These are phyloP conservation scores for Diversispora epigaea DNA, from an alignment of 192 early-diverging fungal species.

Conservation along the genomic window DNA sequence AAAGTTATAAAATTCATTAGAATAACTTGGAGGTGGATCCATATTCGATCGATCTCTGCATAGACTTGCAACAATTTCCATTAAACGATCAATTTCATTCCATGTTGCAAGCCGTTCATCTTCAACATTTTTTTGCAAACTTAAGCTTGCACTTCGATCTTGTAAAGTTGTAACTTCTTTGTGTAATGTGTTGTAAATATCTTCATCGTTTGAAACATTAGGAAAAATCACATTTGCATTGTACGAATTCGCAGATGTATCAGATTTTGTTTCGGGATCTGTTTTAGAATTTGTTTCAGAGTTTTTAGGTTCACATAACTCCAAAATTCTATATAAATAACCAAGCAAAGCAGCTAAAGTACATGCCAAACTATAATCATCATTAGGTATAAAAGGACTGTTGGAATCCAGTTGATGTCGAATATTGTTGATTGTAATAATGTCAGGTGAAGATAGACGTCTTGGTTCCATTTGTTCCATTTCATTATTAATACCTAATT, in stretches of 20 bases:
- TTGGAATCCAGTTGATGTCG: constrained; percentile 29
- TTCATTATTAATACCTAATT: constrained; percentile 21
- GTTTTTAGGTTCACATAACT: constrained; percentile 26
- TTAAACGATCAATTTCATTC: constrained; percentile 45
- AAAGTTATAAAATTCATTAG: neutral
- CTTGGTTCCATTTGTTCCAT: constrained; percentile 11
- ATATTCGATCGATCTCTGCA: constrained; percentile 19
- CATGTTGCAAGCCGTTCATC: constrained; percentile 36
- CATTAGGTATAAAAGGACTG: constrained; percentile 36
- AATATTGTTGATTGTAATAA: constrained; percentile 15
- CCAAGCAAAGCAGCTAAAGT: constrained; percentile 53
- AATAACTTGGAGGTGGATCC: constrained; percentile 35
- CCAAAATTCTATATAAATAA: constrained; percentile 50
- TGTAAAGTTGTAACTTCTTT: constrained; percentile 37
- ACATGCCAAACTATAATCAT: constrained; percentile 58
- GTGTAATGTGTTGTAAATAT: constrained; percentile 29
- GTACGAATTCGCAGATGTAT: neutral
- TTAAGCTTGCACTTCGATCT: constrained; percentile 10
- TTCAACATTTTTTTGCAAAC: neutral
- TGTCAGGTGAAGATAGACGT: constrained; percentile 5
- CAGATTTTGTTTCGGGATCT: neutral
- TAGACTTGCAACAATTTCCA: constrained; percentile 34
- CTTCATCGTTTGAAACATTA: neutral
- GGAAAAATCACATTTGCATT: constrained; percentile 8
- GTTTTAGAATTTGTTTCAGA: neutral